A percentile compares a stretch with the other conserved stretches of the same genome.
Conservation (phyloP, 83 land plant species). For the Diphasiastrum complanatum region DNA sequence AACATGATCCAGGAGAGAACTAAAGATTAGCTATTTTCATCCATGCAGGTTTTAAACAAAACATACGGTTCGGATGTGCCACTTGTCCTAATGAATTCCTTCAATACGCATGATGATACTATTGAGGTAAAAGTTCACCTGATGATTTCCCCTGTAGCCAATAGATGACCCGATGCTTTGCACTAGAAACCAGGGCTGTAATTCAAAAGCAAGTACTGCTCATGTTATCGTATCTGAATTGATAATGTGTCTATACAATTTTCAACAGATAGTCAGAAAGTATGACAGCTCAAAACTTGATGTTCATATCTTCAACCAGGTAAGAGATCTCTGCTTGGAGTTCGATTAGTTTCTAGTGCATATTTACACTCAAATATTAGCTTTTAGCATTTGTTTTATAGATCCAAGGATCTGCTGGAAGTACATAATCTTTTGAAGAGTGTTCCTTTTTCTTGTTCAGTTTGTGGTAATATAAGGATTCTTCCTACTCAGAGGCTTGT, state of each 20-base stretch:
- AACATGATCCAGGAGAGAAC: neutral
- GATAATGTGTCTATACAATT: neutral
- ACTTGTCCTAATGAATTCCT: conserved; percentile 88
- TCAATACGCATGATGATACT: conserved; percentile 98
- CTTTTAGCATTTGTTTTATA: too few species aligned
- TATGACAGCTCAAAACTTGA: conserved; percentile 66
- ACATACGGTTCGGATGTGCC: conserved; percentile 83
- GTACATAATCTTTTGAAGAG: neutral
- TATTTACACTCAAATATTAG: too few species aligned
- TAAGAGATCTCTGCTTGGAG: too few species aligned
- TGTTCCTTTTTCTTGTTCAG: neutral
- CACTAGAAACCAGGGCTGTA: too few species aligned
- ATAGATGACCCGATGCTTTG: neutral
- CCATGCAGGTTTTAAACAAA: conserved; percentile 58
- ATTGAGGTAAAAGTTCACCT: conserved; percentile 52
- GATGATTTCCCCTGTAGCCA: conserved; percentile 3
- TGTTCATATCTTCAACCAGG: conserved; percentile 94
- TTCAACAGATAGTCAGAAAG: conserved; percentile 70
- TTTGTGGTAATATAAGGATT: neutral
- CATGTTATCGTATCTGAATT: too few species aligned
- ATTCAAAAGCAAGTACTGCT: too few species aligned
- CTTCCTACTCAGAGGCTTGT: neutral
- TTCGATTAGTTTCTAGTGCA: too few species aligned
- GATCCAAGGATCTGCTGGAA: too few species aligned
- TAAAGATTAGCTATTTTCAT: neutral